Base-by-base conservation (phyloP, 345 rosid species). In the Corchorus olitorius region DNA sequence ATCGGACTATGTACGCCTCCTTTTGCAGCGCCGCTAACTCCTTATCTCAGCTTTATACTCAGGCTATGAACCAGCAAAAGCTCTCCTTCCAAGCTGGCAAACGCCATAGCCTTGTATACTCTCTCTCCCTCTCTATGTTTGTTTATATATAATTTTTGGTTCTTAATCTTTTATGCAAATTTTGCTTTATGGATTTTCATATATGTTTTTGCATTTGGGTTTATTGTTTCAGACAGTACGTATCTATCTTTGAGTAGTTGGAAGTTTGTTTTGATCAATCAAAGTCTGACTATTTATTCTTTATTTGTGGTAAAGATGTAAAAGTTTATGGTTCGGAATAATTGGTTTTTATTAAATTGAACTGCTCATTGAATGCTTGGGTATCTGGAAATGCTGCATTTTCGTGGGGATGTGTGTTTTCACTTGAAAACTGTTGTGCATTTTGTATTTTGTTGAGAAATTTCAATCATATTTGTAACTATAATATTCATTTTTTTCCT, bases 1-100 rank as follows among this genome's bases (percentile, higher is more conserved):
- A 94, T 94, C 97, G 97, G 81, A 92, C 89, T 80, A 90, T 92
- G 89, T 89, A 92, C 77, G 88, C 97, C 19, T 89, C 97, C 1
- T 94, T 94, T 78, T 90, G 94, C 76, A 89, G 91, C 86, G 92
- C 92, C n/a, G 97, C 97, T 3, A 94, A 92, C 73, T 91, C 97
- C 4, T 85, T 94, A 49, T 92, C 98, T 11, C 98, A 92, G 86
- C 94, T 94, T 52, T 94, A 94, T 72, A 86, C 93, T 53, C 95
- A 89, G 81, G 86, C 91, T n/a, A 88, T 89, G 95, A 91, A 88
- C 69, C 93, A 91, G 43, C 93, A 91, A 83, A 89, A 88, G 53
- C 80, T 86, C 13, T 91, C 95, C 33, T 91, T 91, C 60, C 91
- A 87, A 79, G 91, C 91, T 66, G 95, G 95, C 35, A 92, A 91